Evolutionary conservation across 2,329 filamentous ascomycete genomes (phyloP).

Genomic region (Aspergillus novofumigatus): DNA sequence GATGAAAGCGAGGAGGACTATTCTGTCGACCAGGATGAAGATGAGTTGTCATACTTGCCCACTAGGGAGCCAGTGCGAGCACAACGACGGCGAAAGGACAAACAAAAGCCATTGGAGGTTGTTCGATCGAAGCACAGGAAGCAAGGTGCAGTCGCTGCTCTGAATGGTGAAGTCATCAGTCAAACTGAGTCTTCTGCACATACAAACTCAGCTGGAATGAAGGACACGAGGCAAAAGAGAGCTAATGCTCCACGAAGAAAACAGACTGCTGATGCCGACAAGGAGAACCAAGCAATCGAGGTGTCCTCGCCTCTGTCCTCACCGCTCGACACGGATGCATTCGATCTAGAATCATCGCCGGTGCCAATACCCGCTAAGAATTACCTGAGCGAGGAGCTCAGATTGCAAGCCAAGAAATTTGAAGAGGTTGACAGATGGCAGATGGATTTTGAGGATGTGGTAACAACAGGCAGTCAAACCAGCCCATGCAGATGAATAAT

Average conservation of each 20-base stretch:
- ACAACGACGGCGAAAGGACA: slow-evolving; percentile 15
- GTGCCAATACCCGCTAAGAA: slow-evolving; percentile 10
- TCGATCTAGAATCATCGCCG: slow-evolving; percentile 19
- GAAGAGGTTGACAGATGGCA: slow-evolving; percentile 41
- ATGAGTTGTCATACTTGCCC: slow-evolving; percentile 33
- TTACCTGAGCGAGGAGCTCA: slow-evolving; percentile 35
- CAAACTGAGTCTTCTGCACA: neutral
- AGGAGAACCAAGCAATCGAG: slow-evolving; percentile 27
- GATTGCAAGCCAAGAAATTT: slow-evolving; percentile 35
- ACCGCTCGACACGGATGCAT: slow-evolving; percentile 26
- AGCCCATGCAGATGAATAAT: slow-evolving; percentile 15
- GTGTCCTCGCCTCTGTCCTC: slow-evolving; percentile 33
- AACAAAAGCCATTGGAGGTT: slow-evolving; percentile 19
- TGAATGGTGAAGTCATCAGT: slow-evolving; percentile 5
- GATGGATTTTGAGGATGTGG: slow-evolving; percentile 43
- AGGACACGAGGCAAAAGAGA: neutral
- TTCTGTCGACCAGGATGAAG: slow-evolving; percentile 28
- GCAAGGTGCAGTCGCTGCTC: neutral
- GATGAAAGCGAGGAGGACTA: slow-evolving; percentile 26
- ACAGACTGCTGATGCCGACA: slow-evolving; percentile 16
- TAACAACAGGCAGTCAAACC: slow-evolving; percentile 20
- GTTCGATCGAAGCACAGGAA: slow-evolving; percentile 8
- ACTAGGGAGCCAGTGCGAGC: slow-evolving; percentile 13
- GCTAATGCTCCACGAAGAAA: neutral
- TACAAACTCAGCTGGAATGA: neutral